Evolutionary conservation across 2,329 filamentous ascomycete species (phyloP), one percentile per base, ranked within the genome.

Genomic region (Colletotrichum somersetense): DNA sequence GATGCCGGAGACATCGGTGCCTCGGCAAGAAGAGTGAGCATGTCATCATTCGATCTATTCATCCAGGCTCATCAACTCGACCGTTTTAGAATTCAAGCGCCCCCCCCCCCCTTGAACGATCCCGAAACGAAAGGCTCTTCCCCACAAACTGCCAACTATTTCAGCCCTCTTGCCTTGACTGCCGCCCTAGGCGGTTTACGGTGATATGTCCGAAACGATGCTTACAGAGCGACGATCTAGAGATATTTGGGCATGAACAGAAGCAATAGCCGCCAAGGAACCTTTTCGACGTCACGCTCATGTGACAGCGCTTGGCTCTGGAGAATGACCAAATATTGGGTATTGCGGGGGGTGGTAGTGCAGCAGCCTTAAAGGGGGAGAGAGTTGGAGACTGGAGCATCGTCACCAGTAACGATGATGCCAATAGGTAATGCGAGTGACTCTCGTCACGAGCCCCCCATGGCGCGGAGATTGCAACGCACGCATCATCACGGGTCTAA

Each of bases 231-330:
- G 26, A 5, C 26, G 50, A 52, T 55, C 20, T 63, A 18, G n/a
- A 55, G 30, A 46, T 7, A 4, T 14, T 59, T 58, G 52, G 18
- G 23, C 30, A 12, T 46, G 26, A 16, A 10, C 46, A 48, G 46
- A 3, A 12, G 20, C 46, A 23, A 12, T 4, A 48, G 46, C 46
- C 46, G 8, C 20, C 46, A 48, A 48, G 46, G 55, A 58, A 62
- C 38, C 46, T 61, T 56, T 48, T 56, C 11, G 4, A 33, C 38
- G 52, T 5, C 35, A 42, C 56, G 48, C 53, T 57, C 70, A 50
- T 64, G 70, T 70, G 70, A 70, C 61, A 42, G 59, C 59, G 66
- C 66, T 65, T 72, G 70, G 55, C 59, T 70, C 70, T 65, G 65
- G 48, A 62, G 59, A 65, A 72, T 66, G 66, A 61, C 66, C 70